Conservation (phyloP, 257 asterid species). For the Nicotiana benthamiana region DNA sequence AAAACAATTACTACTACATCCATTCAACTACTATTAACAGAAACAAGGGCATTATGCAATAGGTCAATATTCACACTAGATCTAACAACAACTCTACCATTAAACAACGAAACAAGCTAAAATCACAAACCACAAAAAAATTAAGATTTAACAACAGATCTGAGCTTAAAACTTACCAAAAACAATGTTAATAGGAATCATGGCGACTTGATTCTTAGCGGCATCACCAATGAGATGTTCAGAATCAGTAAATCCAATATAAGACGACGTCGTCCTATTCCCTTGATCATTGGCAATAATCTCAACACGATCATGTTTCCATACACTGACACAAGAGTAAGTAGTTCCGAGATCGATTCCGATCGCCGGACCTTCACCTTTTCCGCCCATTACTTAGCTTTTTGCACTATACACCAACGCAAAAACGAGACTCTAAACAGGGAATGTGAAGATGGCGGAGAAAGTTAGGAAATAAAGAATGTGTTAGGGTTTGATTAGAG, state of each 20-base stretch:
- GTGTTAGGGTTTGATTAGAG: neutral
- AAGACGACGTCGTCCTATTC: slow-evolving; percentile 34
- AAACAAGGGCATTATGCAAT: neutral
- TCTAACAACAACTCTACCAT: neutral
- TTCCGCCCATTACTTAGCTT: slow-evolving; percentile 20
- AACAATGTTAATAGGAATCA: slow-evolving; percentile 30
- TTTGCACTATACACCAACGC: neutral
- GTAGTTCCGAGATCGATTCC: slow-evolving; percentile 36
- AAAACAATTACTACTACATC: neutral
- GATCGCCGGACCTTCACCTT: slow-evolving; percentile 31
- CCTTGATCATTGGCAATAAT: slow-evolving; percentile 37
- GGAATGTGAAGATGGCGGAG: neutral
- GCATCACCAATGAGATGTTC: slow-evolving; percentile 33
- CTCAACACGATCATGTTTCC: slow-evolving; percentile 39
- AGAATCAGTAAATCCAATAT: slow-evolving; percentile 29
- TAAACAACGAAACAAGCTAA: no score
- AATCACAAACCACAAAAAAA: neutral
- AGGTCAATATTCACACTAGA: neutral
- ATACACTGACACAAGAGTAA: slow-evolving; percentile 26
- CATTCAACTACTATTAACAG: neutral
- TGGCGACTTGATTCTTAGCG: slow-evolving; percentile 35
- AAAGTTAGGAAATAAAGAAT: neutral
- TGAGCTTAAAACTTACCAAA: slow-evolving; percentile 12
- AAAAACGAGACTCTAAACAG: neutral
- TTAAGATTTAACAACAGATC: neutral